Percentiles rank a stretch among this genome's conserved stretches.
These are phyloP conservation scores for Stenocarpella maydis DNA, from an alignment of 2,329 filamentous ascomycete species.

Conservation along the genomic window DNA sequence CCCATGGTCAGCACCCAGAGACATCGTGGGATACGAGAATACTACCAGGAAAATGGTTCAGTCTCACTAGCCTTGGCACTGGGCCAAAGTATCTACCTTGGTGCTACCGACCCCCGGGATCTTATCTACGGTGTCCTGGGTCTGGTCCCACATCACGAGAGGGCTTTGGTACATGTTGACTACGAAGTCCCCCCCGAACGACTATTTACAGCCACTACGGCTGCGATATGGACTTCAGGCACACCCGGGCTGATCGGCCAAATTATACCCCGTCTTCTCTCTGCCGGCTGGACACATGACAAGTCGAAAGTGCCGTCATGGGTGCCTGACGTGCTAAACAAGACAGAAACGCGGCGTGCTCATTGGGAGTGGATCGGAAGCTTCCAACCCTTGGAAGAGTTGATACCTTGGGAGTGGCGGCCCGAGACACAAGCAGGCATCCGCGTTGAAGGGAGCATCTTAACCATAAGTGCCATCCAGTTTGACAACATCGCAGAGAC, in stretches of 20 bases:
- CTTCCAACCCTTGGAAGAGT: too few relatives aligned
- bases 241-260: fast-evolving
- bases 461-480: background rate
- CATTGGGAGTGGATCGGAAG: background rate
- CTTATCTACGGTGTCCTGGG: background rate
- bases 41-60: background rate
- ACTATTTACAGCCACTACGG: background rate
- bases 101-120: background rate
- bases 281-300: background rate
- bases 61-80: background rate
- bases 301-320: background rate
- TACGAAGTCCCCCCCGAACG: background rate
- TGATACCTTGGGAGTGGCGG: background rate
- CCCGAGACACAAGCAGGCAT: background rate
- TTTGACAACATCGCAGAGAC: background rate
- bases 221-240: background rate
- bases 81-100: fast-evolving
- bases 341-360: background rate
- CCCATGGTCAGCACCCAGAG: fast-evolving
- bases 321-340: background rate
- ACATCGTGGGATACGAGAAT: fast-evolving
- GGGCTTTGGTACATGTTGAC: background rate
- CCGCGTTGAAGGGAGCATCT: background rate
- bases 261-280: background rate
- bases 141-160: background rate